phyloP scores from a whole-genome alignment of 192 early-diverging fungal genomes.

The Rhizoclosmatium sp. region DNA sequence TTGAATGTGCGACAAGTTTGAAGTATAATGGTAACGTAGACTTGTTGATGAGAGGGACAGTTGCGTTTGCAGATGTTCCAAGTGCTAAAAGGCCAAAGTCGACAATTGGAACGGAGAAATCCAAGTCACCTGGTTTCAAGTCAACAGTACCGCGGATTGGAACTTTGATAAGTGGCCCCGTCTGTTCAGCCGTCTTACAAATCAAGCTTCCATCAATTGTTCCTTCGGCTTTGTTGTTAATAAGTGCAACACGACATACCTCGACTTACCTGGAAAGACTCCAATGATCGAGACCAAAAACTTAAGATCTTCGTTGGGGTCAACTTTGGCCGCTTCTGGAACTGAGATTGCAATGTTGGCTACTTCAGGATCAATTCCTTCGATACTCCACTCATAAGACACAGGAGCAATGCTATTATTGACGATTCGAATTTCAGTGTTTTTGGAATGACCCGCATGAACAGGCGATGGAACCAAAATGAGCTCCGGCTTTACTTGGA shows the following conservation, averaged over 20 bases:
- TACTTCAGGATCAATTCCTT: constrained; percentile 39
- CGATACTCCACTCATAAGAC: constrained; percentile 40
- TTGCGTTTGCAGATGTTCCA: constrained; percentile 31
- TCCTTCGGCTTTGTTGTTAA: constrained; percentile 18
- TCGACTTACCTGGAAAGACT: constrained; percentile 35
- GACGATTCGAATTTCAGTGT: constrained; percentile 28
- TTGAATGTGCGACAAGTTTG: constrained; percentile 14
- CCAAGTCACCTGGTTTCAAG: constrained; percentile 35
- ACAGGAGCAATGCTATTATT: constrained; percentile 53
- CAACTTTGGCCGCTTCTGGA: background rate
- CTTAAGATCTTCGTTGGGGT: background rate
- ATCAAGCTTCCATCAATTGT: constrained; percentile 40
- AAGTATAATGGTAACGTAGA: constrained; percentile 40
- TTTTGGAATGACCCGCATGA: constrained; percentile 29
- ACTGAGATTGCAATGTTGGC: constrained; percentile 5
- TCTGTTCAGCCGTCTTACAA: constrained; percentile 44
- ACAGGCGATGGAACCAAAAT: constrained; percentile 42
- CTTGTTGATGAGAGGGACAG: constrained; percentile 49
- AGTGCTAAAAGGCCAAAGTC: constrained; percentile 62
- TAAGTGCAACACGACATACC: background rate
- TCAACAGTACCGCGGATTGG: constrained; percentile 40
- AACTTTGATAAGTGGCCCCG: constrained; percentile 42
- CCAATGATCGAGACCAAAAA: constrained; percentile 13
- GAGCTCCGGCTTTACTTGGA: constrained; percentile 38
- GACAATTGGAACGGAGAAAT: constrained; percentile 41